A percentile compares a stretch with the other conserved stretches of the same genome.
phyloP scores from a whole-genome alignment of 208 protist genomes.

The Leishmania gerbilli region DNA sequence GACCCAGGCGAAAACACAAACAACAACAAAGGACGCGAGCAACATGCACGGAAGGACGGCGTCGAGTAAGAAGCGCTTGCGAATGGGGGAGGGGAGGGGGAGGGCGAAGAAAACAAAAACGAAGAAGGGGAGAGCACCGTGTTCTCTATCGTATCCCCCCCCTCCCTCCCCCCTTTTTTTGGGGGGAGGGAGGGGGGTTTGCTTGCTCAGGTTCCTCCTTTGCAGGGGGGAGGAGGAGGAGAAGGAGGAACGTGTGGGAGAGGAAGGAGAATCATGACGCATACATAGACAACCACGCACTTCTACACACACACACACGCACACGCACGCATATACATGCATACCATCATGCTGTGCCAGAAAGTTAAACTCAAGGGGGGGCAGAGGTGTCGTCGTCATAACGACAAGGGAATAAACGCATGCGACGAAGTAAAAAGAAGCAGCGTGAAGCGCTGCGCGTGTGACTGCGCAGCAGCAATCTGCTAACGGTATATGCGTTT shows the following conservation, averaged over 20 bases:
- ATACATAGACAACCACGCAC: background rate
- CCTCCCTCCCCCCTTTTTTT: rapidly evolving
- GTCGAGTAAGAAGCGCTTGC: background rate
- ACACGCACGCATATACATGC: no score
- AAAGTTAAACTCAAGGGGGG: background rate
- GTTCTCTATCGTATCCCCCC: background rate
- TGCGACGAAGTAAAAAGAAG: background rate
- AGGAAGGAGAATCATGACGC: background rate
- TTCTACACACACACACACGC: background rate
- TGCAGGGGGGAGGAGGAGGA: background rate
- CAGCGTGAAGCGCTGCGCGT: no score
- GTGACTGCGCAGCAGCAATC: no score
- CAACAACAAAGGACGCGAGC: background rate
- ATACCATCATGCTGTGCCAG: background rate
- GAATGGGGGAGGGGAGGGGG: background rate
- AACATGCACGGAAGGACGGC: no score
- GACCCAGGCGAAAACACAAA: background rate
- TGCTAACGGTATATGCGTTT: background rate
- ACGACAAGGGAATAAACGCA: background rate
- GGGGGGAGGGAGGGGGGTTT: background rate
- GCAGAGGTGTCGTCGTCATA: background rate
- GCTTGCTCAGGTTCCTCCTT: background rate
- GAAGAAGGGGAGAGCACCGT: background rate
- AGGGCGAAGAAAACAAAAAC: background rate
- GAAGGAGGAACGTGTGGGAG: background rate